Evolutionary conservation across 2,329 filamentous ascomycete species (phyloP).

Genomic region (Zymoseptoria pseudotritici): DNA sequence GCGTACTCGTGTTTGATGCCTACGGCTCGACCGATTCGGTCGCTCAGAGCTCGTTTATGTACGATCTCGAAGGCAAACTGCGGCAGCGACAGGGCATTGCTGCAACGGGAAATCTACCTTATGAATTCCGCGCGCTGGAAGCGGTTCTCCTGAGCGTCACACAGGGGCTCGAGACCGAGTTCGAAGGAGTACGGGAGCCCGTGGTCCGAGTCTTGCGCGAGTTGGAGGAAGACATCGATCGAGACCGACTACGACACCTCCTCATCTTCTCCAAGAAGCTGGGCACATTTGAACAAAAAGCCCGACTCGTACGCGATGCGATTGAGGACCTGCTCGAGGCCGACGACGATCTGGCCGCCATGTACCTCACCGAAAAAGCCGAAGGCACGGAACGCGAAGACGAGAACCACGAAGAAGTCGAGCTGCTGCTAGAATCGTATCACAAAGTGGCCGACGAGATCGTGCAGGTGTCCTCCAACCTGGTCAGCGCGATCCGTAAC

Average conservation of each 20-base stretch:
- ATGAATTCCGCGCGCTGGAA: slow-evolving; percentile 93
- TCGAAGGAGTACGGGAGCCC: slow-evolving; percentile 85
- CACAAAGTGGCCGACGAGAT: slow-evolving; percentile 98
- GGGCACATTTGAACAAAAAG: slow-evolving; percentile 96
- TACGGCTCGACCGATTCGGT: slow-evolving; percentile 93
- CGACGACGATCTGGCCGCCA: slow-evolving; percentile 85
- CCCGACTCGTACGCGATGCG: slow-evolving; percentile 83
- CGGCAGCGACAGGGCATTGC: slow-evolving; percentile 62
- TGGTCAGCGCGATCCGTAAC: slow-evolving; percentile 91
- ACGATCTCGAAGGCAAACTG: slow-evolving; percentile 88
- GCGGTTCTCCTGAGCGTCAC: slow-evolving; percentile 92
- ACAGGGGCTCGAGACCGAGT: slow-evolving; percentile 83
- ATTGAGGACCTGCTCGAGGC: slow-evolving; percentile 93
- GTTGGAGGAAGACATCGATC: slow-evolving; percentile 91
- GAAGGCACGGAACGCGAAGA: slow-evolving; percentile 65
- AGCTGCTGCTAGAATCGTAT: slow-evolving; percentile 94
- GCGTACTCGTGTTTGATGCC: slow-evolving; percentile 90
- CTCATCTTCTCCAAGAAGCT: slow-evolving; percentile 93
- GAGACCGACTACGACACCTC: slow-evolving; percentile 83
- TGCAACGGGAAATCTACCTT: slow-evolving; percentile 59
- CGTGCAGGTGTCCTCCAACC: slow-evolving; percentile 85
- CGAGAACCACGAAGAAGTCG: slow-evolving; percentile 90
- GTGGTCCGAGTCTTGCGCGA: slow-evolving; percentile 83
- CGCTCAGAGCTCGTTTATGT: slow-evolving; percentile 94
- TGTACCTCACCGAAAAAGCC: slow-evolving; percentile 90